Conservation (phyloP, 495 filamentous ascomycete species). For the Aspergillus sclerotiicarbonarius region DNA sequence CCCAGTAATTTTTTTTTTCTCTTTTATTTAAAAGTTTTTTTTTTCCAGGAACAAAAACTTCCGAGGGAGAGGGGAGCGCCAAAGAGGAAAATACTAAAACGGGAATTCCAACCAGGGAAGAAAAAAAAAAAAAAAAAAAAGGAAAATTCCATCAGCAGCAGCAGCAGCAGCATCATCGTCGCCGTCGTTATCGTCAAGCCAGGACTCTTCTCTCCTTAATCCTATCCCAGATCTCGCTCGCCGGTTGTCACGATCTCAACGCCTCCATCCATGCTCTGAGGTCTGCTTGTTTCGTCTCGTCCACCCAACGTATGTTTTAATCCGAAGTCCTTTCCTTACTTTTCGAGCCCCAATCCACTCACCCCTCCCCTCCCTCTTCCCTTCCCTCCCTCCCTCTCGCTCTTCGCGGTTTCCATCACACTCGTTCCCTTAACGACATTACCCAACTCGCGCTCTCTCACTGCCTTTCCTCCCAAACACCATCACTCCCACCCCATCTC, state of each 20-base stretch:
- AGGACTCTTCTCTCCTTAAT: constrained; percentile 17
- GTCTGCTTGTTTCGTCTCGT: constrained; percentile 34
- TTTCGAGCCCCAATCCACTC: constrained; percentile 6
- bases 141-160: constrained; percentile 15
- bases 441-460: not conserved
- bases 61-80: constrained; percentile 18
- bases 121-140: constrained; percentile 17
- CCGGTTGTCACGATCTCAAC: constrained; percentile 26
- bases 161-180: constrained; percentile 15
- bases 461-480: constrained; percentile 3
- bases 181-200: constrained; percentile 13
- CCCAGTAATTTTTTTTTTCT: constrained; percentile 10
- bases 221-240: constrained; percentile 22
- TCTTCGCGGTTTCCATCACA: not conserved
- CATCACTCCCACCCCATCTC: constrained; percentile 1
- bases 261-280: constrained; percentile 40
- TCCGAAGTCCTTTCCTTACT: constrained; percentile 10
- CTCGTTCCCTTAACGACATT: constrained; percentile 9
- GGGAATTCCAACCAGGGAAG: constrained; percentile 10
- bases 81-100: constrained; percentile 9
- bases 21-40: constrained; percentile 10
- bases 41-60: constrained; percentile 25
- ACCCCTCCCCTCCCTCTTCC: not conserved
- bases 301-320: constrained; percentile 41
- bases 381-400: not conserved